phyloP scores from a whole-genome alignment of 306 rosid genomes.

The Medicago arabica region DNA sequence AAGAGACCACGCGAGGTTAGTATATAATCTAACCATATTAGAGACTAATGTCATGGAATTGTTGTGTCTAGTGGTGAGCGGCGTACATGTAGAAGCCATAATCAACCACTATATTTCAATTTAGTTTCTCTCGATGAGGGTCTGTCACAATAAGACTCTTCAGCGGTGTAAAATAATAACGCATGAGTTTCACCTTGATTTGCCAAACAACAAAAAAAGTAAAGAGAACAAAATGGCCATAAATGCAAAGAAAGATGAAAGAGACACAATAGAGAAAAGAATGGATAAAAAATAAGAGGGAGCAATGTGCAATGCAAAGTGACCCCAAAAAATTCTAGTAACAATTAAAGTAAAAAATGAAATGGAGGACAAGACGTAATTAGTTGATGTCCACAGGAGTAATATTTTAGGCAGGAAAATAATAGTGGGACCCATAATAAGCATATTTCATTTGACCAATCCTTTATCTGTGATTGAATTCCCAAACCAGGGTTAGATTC shows the following conservation, averaged over 20 bases:
- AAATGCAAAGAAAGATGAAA: slow-evolving; percentile 33
- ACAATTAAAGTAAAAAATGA: background rate
- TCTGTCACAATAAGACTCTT: too few relatives aligned
- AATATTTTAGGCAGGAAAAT: slow-evolving; percentile 45
- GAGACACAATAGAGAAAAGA: slow-evolving; percentile 2
- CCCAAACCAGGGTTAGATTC: slow-evolving; percentile 57
- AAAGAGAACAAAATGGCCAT: slow-evolving; percentile 15
- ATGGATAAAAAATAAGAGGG: slow-evolving; percentile 29
- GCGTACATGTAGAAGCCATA: too few relatives aligned
- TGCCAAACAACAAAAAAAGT: background rate
- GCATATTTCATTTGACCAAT: slow-evolving; percentile 60
- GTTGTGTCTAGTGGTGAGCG: too few relatives aligned
- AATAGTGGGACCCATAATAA: slow-evolving; percentile 47
- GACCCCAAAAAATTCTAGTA: background rate
- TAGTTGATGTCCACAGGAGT: slow-evolving; percentile 53
- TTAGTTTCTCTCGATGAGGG: too few relatives aligned
- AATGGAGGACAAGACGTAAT: slow-evolving; percentile 19
- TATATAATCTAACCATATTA: too few relatives aligned
- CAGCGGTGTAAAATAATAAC: too few relatives aligned
- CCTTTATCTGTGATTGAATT: slow-evolving; percentile 12
- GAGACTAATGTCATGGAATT: too few relatives aligned
- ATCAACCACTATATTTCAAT: too few relatives aligned
- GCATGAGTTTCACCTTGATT: slow-evolving; percentile 8
- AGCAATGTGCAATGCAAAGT: slow-evolving; percentile 37
- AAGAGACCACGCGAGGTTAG: too few relatives aligned